Conservation (phyloP, 2,329 filamentous ascomycete species). For the Epichloe uncinata region DNA sequence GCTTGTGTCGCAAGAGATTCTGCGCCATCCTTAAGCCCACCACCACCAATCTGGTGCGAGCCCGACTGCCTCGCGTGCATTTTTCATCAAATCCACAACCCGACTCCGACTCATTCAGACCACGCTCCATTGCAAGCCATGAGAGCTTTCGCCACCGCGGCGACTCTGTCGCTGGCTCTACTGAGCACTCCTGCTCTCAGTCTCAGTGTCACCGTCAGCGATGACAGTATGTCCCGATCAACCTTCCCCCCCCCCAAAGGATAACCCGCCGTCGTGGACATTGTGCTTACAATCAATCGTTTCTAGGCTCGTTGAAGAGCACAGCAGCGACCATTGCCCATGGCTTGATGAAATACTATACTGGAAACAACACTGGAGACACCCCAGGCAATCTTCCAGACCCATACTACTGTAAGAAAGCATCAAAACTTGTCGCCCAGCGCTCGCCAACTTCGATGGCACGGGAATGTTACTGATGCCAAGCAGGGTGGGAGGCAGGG, state of each 20-base stretch:
- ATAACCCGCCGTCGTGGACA: background rate
- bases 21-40: too few species aligned
- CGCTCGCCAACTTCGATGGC: background rate
- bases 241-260: background rate
- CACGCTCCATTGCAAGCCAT: background rate
- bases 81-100: background rate
- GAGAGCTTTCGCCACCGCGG: background rate
- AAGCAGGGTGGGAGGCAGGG: slow-evolving; percentile 54
- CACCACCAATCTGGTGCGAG: background rate
- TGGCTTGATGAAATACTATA: slow-evolving; percentile 36
- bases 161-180: slow-evolving; percentile 8
- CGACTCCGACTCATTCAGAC: background rate
- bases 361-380: slow-evolving; percentile 46
- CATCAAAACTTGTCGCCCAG: slow-evolving; percentile 20
- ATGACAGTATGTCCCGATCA: slow-evolving; percentile 15
- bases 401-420: slow-evolving; percentile 46
- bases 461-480: background rate
- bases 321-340: slow-evolving; percentile 34
- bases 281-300: background rate
- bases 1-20: background rate
- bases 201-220: slow-evolving; percentile 19
- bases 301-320: slow-evolving; percentile 34
- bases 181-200: slow-evolving; percentile 8
- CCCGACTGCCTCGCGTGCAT: background rate
- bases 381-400: slow-evolving; percentile 43